Percentiles rank a stretch among this genome's conserved stretches.
These are phyloP conservation scores for Boletus coccyginus DNA, from an alignment of 768 basidiomycete genomes.

Conservation along the genomic window DNA sequence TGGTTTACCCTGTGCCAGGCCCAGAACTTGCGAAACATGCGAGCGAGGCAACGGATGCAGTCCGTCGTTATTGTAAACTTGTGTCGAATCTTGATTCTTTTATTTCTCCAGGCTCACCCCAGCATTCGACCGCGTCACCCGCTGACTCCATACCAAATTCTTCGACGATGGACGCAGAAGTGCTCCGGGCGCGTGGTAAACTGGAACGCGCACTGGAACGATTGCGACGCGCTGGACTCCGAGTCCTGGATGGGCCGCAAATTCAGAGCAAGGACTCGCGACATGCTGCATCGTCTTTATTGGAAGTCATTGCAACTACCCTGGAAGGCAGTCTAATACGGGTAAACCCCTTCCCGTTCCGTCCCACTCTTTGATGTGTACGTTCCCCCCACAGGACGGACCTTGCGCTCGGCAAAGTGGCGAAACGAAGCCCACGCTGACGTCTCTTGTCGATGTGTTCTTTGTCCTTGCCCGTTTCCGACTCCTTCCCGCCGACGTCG, in stretches of 20 bases:
- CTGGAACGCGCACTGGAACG: slow-evolving; percentile 61
- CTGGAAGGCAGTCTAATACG: slow-evolving; percentile 30
- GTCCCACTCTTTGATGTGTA: not conserved
- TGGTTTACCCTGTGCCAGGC: not conserved
- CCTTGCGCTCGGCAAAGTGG: not conserved
- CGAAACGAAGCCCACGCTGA: slow-evolving; percentile 35
- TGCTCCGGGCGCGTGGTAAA: slow-evolving; percentile 44
- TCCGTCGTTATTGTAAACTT: slow-evolving; percentile 21
- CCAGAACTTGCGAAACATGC: slow-evolving; percentile 19
- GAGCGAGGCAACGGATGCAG: slow-evolving; percentile 14
- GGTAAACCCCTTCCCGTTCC: slow-evolving; percentile 23
- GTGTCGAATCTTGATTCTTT: slow-evolving; percentile 10
- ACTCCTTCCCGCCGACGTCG: slow-evolving; percentile 39
- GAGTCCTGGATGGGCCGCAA: slow-evolving; percentile 40
- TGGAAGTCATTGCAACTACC: slow-evolving; percentile 35
- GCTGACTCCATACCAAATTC: not conserved
- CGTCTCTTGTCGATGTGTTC: slow-evolving; percentile 50
- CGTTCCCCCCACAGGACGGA: slow-evolving; percentile 1
- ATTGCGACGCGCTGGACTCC: slow-evolving; percentile 49
- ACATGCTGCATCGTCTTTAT: slow-evolving; percentile 26
- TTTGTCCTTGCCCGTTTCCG: slow-evolving; percentile 51
- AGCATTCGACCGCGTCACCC: not conserved
- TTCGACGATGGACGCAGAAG: slow-evolving; percentile 9
- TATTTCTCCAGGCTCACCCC: not conserved
- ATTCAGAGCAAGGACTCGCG: slow-evolving; percentile 4